Conservation (phyloP, 1,139 yeast genomes). For the Debaryomyces coudertii region DNA sequence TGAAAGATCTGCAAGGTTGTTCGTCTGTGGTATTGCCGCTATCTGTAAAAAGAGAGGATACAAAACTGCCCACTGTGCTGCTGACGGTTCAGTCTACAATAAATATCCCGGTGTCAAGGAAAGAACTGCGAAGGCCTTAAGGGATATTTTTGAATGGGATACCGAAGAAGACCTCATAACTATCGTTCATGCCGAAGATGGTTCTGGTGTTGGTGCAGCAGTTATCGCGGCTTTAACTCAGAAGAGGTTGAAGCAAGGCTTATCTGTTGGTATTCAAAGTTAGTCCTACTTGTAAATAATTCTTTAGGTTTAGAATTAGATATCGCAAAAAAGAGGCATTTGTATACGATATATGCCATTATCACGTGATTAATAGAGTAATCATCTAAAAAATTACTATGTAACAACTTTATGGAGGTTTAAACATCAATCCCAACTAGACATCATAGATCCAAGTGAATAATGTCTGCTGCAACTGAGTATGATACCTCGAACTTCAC, state of each 20-base stretch:
- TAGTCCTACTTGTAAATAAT: background rate
- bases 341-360: background rate
- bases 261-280: constrained; percentile 66
- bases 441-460: background rate
- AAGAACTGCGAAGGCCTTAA: constrained; percentile 85
- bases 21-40: constrained; percentile 96
- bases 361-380: background rate
- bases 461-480: constrained; percentile 3
- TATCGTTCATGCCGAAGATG: constrained; percentile 93
- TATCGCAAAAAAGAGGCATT: background rate
- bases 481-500: background rate
- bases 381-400: background rate
- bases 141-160: constrained; percentile 88
- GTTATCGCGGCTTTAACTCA: constrained; percentile 93
- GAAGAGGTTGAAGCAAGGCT: constrained; percentile 69
- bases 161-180: constrained; percentile 70
- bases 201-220: constrained; percentile 98
- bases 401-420: too few relatives aligned
- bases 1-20: constrained; percentile 87
- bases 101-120: constrained; percentile 90
- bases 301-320: background rate
- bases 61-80: constrained; percentile 84
- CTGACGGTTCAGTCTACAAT: constrained; percentile 95
- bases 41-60: constrained; percentile 85
- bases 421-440: background rate